A percentile compares a stretch with the other conserved stretches of the same genome.
Evolutionary conservation across 177 flowering plant genomes (phyloP).

Genomic region (Vitis hybrid): DNA sequence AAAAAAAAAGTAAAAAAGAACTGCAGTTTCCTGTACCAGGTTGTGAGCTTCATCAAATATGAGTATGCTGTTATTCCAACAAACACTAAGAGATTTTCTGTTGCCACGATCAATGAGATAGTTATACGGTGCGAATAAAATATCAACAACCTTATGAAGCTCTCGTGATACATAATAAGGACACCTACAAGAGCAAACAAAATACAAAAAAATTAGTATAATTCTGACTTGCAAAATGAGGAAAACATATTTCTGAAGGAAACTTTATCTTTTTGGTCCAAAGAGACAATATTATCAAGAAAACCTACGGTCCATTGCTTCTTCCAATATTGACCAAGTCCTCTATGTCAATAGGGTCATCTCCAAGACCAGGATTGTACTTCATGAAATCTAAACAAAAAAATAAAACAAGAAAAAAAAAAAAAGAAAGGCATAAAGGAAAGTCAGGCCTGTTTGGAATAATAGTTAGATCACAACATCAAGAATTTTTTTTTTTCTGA

Average conservation of each 20-base stretch:
- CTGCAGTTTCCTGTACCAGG: constrained; percentile 49
- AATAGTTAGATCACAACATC: neutral
- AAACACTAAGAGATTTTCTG: constrained; percentile 57
- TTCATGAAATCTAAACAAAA: constrained; percentile 53
- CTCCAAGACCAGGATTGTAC: constrained; percentile 68
- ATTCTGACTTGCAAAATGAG: neutral
- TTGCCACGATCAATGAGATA: constrained; percentile 84
- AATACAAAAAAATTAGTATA: constrained; percentile 5
- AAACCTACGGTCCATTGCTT: constrained; percentile 81
- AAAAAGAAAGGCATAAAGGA: constrained; percentile 1
- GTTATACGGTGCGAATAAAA: constrained; percentile 93
- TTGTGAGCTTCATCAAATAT: constrained; percentile 99
- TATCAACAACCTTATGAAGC: constrained; percentile 83
- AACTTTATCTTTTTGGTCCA: neutral
- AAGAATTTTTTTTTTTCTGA: neutral
- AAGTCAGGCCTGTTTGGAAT: neutral
- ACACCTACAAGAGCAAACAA: constrained; percentile 53
- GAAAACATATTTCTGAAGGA: neutral
- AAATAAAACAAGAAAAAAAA: constrained; percentile 8
- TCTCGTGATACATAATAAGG: constrained; percentile 91
- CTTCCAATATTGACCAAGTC: constrained; percentile 88
- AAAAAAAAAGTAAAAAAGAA: neutral
- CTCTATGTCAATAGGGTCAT: constrained; percentile 96
- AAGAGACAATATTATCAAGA: constrained; percentile 14
- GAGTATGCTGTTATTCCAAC: constrained; percentile 71